phyloP scores from a whole-genome alignment of 1,139 yeast species.

The Lodderomyces oxycetoniae region DNA sequence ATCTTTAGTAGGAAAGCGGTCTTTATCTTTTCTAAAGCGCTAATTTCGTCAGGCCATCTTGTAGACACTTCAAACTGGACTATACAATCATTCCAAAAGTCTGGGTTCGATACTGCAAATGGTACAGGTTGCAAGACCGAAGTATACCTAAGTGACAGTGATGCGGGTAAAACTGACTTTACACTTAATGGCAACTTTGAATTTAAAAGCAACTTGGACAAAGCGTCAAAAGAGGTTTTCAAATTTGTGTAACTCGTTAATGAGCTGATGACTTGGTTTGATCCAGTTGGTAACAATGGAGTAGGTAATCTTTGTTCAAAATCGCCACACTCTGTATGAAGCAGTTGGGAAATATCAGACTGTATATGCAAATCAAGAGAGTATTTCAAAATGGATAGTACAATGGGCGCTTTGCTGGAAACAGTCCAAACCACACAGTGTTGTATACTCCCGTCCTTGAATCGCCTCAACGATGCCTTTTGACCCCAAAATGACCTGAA shows the following conservation, averaged over 20 bases:
- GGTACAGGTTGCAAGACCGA: constrained; percentile 79
- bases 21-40: constrained; percentile 83
- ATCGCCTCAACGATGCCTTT: constrained; percentile 79
- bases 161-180: constrained; percentile 67
- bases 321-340: constrained; percentile 37
- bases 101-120: constrained; percentile 70
- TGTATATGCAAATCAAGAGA: constrained; percentile 60
- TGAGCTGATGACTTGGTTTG: constrained; percentile 50
- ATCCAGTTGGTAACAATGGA: constrained; percentile 55
- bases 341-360: constrained; percentile 37
- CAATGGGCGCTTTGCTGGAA: constrained; percentile 58
- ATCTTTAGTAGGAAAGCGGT: constrained; percentile 81
- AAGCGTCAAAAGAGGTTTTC: constrained; percentile 60
- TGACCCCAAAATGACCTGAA: constrained; percentile 90
- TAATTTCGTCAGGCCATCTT: constrained; percentile 94
- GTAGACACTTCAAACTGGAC: constrained; percentile 84
- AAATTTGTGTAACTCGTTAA: constrained; percentile 51
- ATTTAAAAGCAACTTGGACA: constrained; percentile 50
- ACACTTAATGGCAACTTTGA: constrained; percentile 69
- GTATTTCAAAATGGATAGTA: constrained; percentile 61
- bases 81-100: constrained; percentile 74
- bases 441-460: constrained; percentile 82
- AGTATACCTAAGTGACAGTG: constrained; percentile 68
- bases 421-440: constrained; percentile 86
- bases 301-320: constrained; percentile 54